Conservation (phyloP, 441 rosid species). For the Metrosideros polymorpha region DNA sequence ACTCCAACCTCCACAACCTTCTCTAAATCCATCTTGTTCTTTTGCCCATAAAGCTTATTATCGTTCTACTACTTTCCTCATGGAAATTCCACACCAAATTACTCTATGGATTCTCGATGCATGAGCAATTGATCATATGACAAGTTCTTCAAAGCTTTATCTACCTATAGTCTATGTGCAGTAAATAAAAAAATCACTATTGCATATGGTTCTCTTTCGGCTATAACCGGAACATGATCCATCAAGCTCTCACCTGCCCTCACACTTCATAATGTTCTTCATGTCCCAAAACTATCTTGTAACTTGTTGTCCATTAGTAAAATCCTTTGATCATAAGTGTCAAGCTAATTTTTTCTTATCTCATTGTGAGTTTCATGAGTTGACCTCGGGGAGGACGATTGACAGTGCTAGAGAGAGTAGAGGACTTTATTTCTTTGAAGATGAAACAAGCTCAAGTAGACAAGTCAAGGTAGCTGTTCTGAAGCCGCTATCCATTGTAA, state of each 20-base stretch:
- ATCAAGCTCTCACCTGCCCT: background rate
- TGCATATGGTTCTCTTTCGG: background rate
- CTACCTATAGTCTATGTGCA: background rate
- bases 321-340: too few relatives aligned
- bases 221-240: background rate
- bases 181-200: background rate
- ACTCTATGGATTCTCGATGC: background rate
- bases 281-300: background rate
- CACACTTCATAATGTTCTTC: too few relatives aligned
- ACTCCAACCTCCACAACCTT: too few relatives aligned
- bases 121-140: background rate
- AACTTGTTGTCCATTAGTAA: too few relatives aligned
- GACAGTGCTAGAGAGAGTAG: background rate
- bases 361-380: background rate
- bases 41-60: too few relatives aligned
- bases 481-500: background rate
- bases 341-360: background rate
- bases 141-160: background rate
- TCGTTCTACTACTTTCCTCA: too few relatives aligned
- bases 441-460: background rate
- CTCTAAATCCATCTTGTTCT: too few relatives aligned
- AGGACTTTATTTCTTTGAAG: background rate
- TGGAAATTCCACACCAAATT: too few relatives aligned
- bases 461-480: background rate
- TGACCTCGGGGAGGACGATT: background rate